These are phyloP conservation scores for Zarea fungicola DNA, from an alignment of 2,329 filamentous ascomycete genomes.

Conservation along the genomic window DNA sequence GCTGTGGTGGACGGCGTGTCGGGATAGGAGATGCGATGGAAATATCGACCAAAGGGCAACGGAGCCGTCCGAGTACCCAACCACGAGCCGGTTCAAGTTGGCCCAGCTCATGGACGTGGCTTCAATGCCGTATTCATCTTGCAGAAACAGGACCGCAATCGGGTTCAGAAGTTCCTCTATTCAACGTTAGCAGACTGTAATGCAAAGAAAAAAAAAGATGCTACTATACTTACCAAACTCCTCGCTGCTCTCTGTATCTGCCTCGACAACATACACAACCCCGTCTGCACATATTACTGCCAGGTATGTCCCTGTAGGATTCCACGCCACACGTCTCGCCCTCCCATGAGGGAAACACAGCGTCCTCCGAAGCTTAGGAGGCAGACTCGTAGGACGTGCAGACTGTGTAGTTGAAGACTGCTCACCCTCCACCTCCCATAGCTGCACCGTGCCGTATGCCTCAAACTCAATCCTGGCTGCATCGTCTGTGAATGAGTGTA, in stretches of 20 bases:
- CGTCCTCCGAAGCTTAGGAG: conserved; percentile 37
- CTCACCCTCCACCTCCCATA: conserved; percentile 43
- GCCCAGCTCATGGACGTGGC: conserved; percentile 52
- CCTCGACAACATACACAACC: conserved; percentile 42
- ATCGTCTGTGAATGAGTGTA: conserved; percentile 34
- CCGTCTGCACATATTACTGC: conserved; percentile 49
- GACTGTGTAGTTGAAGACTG: conserved; percentile 20
- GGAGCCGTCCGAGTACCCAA: conserved; percentile 53
- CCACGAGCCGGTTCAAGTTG: conserved; percentile 48
- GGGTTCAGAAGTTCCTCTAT: conserved; percentile 42
- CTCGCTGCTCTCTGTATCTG: conserved; percentile 27
- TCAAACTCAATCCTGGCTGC: conserved; percentile 32
- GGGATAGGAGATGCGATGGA: conserved; percentile 43
- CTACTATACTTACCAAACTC: conserved; percentile 35
- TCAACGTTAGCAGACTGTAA: conserved; percentile 19
- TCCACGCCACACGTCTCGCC: conserved; percentile 48
- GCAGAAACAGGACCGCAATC: conserved; percentile 39
- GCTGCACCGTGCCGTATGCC: conserved; percentile 44
- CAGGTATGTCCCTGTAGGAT: conserved; percentile 42
- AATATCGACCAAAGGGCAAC: conserved; percentile 52
- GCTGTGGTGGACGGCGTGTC: conserved; percentile 49
- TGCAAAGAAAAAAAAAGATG: background rate
- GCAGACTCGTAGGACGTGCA: conserved; percentile 27
- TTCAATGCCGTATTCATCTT: conserved; percentile 41
- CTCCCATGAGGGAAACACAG: conserved; percentile 48